A percentile compares a stretch with the other conserved stretches of the same genome.
These are phyloP conservation scores for Bjerkandera adusta DNA, from an alignment of 1,284 basidiomycete genomes.

Conservation along the genomic window DNA sequence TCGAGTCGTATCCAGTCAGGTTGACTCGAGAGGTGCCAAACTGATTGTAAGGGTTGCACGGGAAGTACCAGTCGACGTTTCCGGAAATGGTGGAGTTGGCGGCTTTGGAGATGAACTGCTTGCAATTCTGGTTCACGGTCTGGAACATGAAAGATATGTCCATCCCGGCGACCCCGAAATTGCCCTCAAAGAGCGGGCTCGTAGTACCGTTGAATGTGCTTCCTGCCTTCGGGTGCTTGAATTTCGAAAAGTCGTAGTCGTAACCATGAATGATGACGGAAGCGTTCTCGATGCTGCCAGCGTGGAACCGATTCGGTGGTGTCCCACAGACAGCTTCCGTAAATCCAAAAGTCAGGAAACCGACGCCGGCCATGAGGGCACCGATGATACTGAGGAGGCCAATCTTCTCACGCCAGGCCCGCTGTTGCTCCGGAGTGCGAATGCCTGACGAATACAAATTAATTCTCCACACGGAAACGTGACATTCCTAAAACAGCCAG, in stretches of 20 bases:
- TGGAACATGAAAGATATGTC: constrained; percentile 97
- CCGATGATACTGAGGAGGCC: constrained; percentile 85
- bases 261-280: constrained; percentile 94
- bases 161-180: constrained; percentile 78
- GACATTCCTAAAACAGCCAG: constrained; percentile 4
- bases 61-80: constrained; percentile 87
- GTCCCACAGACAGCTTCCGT: constrained; percentile 91
- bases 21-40: constrained; percentile 66
- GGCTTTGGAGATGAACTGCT: constrained; percentile 73
- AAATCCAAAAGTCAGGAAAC: constrained; percentile 99
- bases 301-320: constrained; percentile 78
- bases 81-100: constrained; percentile 66
- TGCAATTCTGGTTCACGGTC: constrained; percentile 82
- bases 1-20: constrained; percentile 60
- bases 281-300: constrained; percentile 73
- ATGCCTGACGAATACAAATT: constrained; percentile 57
- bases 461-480: no score
- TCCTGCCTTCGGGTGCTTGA: constrained; percentile 75
- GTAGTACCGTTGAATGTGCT: constrained; percentile 68
- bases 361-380: constrained; percentile 87
- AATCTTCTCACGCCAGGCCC: constrained; percentile 99
- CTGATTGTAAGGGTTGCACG: constrained; percentile 88
- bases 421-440: constrained; percentile 88
- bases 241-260: constrained; percentile 88
- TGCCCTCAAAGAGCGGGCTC: constrained; percentile 81